Evolutionary conservation across 306 rosid genomes (phyloP).

Genomic region (Vicia faba): DNA sequence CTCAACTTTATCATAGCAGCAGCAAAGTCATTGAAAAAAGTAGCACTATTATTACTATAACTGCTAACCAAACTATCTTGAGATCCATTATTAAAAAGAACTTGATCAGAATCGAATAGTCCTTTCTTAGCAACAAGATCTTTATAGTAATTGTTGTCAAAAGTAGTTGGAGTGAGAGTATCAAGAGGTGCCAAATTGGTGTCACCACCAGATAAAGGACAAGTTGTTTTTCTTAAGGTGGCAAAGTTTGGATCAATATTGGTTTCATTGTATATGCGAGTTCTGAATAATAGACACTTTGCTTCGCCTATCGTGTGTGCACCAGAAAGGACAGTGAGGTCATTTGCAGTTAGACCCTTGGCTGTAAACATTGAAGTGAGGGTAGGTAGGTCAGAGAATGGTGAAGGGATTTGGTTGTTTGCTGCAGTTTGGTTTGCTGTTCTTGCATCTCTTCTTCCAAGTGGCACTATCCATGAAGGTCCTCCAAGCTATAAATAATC

Average conservation of each 20-base stretch:
- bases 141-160: constrained; percentile 67
- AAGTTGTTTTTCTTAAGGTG: constrained; percentile 40
- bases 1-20: constrained; percentile 77
- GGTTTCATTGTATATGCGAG: constrained; percentile 68
- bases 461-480: constrained; percentile 61
- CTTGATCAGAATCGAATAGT: constrained; percentile 77
- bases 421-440: constrained; percentile 71
- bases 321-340: constrained; percentile 74
- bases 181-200: constrained; percentile 71
- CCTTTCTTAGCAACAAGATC: constrained; percentile 57
- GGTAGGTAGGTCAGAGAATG: constrained; percentile 49
- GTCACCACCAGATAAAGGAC: constrained; percentile 62
- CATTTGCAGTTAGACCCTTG: constrained; percentile 51
- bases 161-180: constrained; percentile 31
- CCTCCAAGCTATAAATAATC: constrained; percentile 63
- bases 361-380: constrained; percentile 47
- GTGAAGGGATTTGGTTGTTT: constrained; percentile 61
- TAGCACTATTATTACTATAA: constrained; percentile 40
- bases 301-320: constrained; percentile 67
- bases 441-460: constrained; percentile 73
- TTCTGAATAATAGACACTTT: constrained; percentile 52
- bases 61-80: constrained; percentile 64
- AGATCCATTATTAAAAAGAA: constrained; percentile 58
- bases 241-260: constrained; percentile 65
- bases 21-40: constrained; percentile 62